A percentile compares a stretch with the other conserved stretches of the same genome.
Conservation (phyloP, 192 early-diverging fungal species). For the Haplosporangium gracile region DNA sequence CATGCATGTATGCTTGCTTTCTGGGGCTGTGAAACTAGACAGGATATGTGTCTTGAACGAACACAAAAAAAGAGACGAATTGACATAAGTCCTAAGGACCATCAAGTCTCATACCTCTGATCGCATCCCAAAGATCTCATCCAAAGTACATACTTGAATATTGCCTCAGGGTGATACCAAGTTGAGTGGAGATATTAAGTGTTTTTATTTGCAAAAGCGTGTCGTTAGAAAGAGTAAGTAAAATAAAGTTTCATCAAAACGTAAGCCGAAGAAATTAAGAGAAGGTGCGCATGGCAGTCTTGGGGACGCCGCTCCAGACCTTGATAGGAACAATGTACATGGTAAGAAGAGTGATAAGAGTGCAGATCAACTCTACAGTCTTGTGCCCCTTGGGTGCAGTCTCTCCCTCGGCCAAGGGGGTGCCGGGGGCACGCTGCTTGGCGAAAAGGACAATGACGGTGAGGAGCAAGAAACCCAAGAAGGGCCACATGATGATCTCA, state of each 20-base stretch:
- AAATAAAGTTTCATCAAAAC: background rate
- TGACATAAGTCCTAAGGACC: too few relatives aligned
- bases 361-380: conserved; percentile 47
- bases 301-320: conserved; percentile 47
- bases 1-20: too few relatives aligned
- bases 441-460: conserved; percentile 36
- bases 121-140: too few relatives aligned
- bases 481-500: conserved; percentile 55
- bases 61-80: too few relatives aligned
- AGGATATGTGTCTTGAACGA: too few relatives aligned
- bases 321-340: conserved; percentile 57
- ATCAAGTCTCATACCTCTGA: too few relatives aligned
- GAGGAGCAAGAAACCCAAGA: conserved; percentile 49
- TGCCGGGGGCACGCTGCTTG: conserved; percentile 36
- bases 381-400: conserved; percentile 44
- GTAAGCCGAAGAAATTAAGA: background rate
- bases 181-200: background rate
- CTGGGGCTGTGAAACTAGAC: too few relatives aligned
- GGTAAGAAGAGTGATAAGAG: conserved; percentile 47
- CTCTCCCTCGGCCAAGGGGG: conserved; percentile 36
- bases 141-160: too few relatives aligned
- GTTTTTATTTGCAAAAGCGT: background rate
- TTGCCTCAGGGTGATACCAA: background rate
- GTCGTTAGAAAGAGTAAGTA: background rate
- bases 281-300: conserved; percentile 50